Base-by-base conservation (phyloP, 2,329 filamentous ascomycete species). In the Claviceps digitariae region DNA sequence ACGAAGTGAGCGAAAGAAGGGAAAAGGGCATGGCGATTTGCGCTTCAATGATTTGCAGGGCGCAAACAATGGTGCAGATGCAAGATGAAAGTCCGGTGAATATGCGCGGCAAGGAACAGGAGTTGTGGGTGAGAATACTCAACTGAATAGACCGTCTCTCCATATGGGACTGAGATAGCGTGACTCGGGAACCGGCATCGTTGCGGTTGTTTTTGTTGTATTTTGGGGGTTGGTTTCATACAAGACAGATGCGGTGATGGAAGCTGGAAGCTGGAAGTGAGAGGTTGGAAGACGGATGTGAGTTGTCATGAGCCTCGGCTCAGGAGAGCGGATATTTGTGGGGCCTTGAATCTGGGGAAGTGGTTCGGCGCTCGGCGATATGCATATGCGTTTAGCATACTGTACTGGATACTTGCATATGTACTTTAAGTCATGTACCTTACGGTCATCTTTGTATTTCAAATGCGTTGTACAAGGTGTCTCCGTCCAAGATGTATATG, bases 71-170 rank as follows among this genome's bases (percentile, higher is more conserved):
- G 3, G 34, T 3, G 12, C 9, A 36, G n/a, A n/a, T 36, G 10
- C 9, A 2, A 36, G 2, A 10, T 2, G 34, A 13, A 36, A 36
- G 4, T 8, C 36, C 15, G 4, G 7, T 36, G 4, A n/a, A 7
- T 15, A 6, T 5, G 36, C 2, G 36, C 36, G 36, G 36, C 15
- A n/a, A n/a, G 15, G 20, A 25, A 27, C 13, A 25, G 27, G 15
- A n/a, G 31, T 25, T 49, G 15, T 40, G 20, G 23, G 52, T 2
- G 41, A 45, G 27, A 10, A 9, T 41, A 27, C 51, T 46, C 36
- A 58, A 93, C 88, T 79, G 66, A 96, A 95, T 58, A 96, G 84
- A 58, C 84, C 87, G 69, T 95, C 86, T 61, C 78, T 83, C 90
- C 90, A 96, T 61, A 90, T 81, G 55, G 82, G 77, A 68, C 87